Evolutionary conservation across 805 yeast species (phyloP), one percentile per base, ranked within the genome.

Genomic region (Starmerella apicola): DNA sequence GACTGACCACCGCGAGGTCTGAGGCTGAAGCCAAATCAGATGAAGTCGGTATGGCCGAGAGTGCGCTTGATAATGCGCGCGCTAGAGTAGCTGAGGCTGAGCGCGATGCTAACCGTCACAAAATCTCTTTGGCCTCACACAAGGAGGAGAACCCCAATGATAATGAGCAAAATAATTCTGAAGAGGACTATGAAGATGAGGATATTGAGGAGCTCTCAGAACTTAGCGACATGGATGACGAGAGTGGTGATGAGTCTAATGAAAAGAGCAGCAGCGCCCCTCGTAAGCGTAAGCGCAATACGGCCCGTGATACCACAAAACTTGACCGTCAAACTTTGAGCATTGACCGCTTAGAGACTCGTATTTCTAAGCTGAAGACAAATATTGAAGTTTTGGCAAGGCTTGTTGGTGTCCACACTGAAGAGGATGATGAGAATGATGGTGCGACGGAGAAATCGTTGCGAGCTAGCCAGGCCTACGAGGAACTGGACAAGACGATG

Each of bases 1-100:
- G 95, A 51, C 68, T 83, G 32, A 68, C 65, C 26, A 85, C 80
- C 38, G 81, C 80, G 7, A 76, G 79, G 46, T 64, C 67, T 7
- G 75, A 68, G 6, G 67, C 77, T 35, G 93, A 81, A 41, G 60
- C 65, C 16, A 91, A 81, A 51, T 75, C 80, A 37, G 67, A 70
- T 7, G 60, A 58, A 26, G 76, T 82, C 2, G 72, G 85, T 6
- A 38, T 36, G 6, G 44, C 45, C 10, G 50, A 46, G 17, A 30
- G 24, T 12, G 40, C 44, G 1, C 17, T 37, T 16, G 50, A 46
- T 4, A 38, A 22, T 4, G 49, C 44, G 6, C 28, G 31, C 9
- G 31, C 23, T n/a, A 36, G 46, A 3, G 16, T 46, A 1, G 39
- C 40, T 3, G 43, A 41, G 5, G 48, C 48, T 10, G 49, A 46